Base-by-base conservation (phyloP, 2,329 filamentous ascomycete genomes). In the Penicillium sp. region DNA sequence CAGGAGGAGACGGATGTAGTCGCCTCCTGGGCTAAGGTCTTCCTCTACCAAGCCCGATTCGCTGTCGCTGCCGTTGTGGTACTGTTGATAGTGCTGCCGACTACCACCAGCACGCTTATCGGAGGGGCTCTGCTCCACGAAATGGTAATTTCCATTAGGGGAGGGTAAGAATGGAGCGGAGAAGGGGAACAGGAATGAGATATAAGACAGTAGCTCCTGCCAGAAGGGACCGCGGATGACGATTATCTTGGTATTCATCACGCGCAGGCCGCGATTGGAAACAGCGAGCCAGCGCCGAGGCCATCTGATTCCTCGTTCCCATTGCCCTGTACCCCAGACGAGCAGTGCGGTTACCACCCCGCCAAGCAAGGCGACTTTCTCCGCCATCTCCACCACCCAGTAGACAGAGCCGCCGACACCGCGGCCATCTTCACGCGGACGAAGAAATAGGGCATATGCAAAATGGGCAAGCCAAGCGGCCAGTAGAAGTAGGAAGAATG, bases 191-290 rank as follows among this genome's bases (percentile, higher is more conserved):
- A 95, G 83, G 74, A 93, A 95, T 12, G 82, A 86, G 43, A 88
- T 70, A 52, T 88, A 88, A 5, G 88, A 88, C 17, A 89, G 77
- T 26, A 88, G 71, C 70, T 97, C 93, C 57, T 85, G 84, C 83
- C 88, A 91, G 85, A 90, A 91, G 0, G 89, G 83, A 12, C 90
- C 86, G 67, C 89, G 86, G 53, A 95, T 88, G 54, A 97, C 83
- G 51, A 99, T 91, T 45, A 99, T 87, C 77, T 99, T 97, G 76
- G 91, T 90, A 75, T 99, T 99, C 83, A 97, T 96, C 53, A 84
- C 88, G 58, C 94, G 84, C 61, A 99, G 79, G 12, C 94, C 94
- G 52, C 94, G 83, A 72, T 99, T 99, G 37, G 92, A 89, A 59
- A 92, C 87, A 63, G 83, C 86, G 64, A 97, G 87, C 90, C 94